Base-by-base conservation (phyloP, 495 filamentous ascomycete genomes). In the Hypoxylon lenormandii region DNA sequence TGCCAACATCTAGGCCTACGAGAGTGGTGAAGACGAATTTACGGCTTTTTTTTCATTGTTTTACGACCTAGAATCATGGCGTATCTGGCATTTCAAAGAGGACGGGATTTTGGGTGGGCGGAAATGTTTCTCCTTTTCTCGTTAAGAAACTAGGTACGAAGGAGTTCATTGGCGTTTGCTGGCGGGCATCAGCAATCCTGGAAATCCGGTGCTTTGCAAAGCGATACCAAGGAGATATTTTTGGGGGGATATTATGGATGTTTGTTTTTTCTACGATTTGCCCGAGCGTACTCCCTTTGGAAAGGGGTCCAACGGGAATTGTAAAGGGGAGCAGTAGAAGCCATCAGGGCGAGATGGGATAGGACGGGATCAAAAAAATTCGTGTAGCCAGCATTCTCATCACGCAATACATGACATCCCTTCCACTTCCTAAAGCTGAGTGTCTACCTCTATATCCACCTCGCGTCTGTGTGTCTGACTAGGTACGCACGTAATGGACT, bases 121-220 rank as follows among this genome's bases (percentile, higher is more conserved):
- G 6, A 5, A 8, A 1, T 8, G 10, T 8, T 11, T 33, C 10
- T 33, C 10, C 30, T 33, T 33, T 33, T 40, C 65, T 28, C 66
- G 68, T 54, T 62, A 66, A 60, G 57, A 66, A 59, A 49, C 47
- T 66, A 57, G 60, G 74, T 66, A 57, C 63, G 74, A 73, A 55
- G 74, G 74, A 76, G 74, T 76, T 76, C 48, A 72, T 66, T 66
- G 59, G 75, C 73, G 73, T 74, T 77, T 77, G 65, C 65, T 72
- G 55, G 73, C 56, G 64, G 75, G 73, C 75, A 66, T 75, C 68
- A 72, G 54, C 71, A 63, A 68, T 57, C 62, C 54, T 54, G 53
- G 69, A 48, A 30, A 61, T 23, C 52, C 22, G 40, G 46, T 52
- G 53, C 47, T 72, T 5, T 63, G 58, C 61, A 47, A 57, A 58